phyloP scores from a whole-genome alignment of 805 yeast genomes.

The Ogataea angusta region DNA sequence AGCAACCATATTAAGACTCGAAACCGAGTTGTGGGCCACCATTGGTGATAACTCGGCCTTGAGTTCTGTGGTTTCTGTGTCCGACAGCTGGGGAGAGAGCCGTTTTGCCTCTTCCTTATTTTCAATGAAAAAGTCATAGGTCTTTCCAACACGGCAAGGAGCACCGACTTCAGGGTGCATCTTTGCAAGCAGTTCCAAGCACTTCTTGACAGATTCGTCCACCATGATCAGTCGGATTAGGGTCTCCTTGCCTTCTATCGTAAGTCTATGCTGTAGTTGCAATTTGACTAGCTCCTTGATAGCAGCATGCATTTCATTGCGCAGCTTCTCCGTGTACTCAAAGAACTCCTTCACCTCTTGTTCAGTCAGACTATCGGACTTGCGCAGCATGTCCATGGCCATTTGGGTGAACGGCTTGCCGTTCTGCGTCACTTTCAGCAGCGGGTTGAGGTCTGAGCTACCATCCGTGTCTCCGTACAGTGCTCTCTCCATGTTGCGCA shows the following conservation, averaged over 20 bases:
- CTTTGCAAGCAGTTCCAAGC: constrained; percentile 34
- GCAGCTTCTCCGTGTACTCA: constrained; percentile 39
- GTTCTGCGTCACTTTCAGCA: constrained; percentile 1
- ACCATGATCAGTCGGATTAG: constrained; percentile 64
- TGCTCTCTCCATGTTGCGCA: constrained; percentile 73
- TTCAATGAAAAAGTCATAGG: constrained; percentile 10
- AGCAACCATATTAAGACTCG: constrained; percentile 17
- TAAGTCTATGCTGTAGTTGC: constrained; percentile 53
- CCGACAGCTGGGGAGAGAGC: neutral
- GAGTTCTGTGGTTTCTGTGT: constrained; percentile 14
- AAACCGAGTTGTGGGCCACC: constrained; percentile 7
- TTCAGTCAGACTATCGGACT: constrained; percentile 12
- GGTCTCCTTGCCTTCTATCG: constrained; percentile 70
- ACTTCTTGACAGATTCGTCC: constrained; percentile 66
- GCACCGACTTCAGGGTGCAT: constrained; percentile 9
- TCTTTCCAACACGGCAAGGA: neutral
- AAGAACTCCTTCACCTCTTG: constrained; percentile 29
- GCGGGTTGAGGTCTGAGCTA: neutral
- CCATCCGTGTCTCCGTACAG: constrained; percentile 32
- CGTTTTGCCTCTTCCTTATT: constrained; percentile 3
- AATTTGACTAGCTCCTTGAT: constrained; percentile 57
- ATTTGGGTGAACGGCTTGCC: constrained; percentile 23
- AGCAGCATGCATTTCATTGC: constrained; percentile 43
- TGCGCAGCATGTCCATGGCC: constrained; percentile 21
- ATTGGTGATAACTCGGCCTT: constrained; percentile 12